A percentile compares a stretch with the other conserved stretches of the same genome.
Conservation (phyloP, 768 basidiomycete genomes). For the Leccinum imitatum region DNA sequence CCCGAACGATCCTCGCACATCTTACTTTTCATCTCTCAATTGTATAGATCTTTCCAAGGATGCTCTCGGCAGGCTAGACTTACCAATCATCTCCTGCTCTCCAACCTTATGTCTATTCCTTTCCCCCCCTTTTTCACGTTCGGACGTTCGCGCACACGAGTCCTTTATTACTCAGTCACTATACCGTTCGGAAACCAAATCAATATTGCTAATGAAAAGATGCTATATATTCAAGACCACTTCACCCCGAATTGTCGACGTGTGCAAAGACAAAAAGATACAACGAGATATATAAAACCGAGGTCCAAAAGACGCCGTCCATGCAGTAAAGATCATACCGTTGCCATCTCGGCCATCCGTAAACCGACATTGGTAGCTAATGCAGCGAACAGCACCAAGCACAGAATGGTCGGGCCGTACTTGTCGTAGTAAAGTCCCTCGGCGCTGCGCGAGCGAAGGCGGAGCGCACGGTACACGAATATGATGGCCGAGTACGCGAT, state of each 20-base stretch:
- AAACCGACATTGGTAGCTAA: constrained; percentile 75
- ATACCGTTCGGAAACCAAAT: constrained; percentile 24
- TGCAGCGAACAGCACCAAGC: constrained; percentile 65
- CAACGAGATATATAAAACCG: not conserved
- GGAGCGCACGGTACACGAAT: constrained; percentile 73
- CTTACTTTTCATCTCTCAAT: constrained; percentile 17
- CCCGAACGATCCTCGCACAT: constrained; percentile 19
- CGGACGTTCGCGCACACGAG: constrained; percentile 24
- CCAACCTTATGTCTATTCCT: not conserved
- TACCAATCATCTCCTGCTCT: constrained; percentile 12
- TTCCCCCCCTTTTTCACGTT: constrained; percentile 5
- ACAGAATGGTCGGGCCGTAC: constrained; percentile 79
- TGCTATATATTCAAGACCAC: constrained; percentile 8
- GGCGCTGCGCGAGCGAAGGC: constrained; percentile 67
- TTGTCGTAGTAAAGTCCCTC: constrained; percentile 88
- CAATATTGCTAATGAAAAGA: constrained; percentile 27
- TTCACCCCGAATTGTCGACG: not conserved
- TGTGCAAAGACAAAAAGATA: too few relatives aligned
- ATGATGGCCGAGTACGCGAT: constrained; percentile 85
- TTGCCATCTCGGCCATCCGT: constrained; percentile 54
- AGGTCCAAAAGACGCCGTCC: not conserved
- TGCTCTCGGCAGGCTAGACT: constrained; percentile 20
- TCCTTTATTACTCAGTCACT: constrained; percentile 26
- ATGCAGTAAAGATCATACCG: constrained; percentile 1
- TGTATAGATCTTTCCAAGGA: constrained; percentile 26